A percentile compares a stretch with the other conserved stretches of the same genome.
Evolutionary conservation across 2,329 filamentous ascomycete species (phyloP).

Genomic region (Gnomoniopsis smithogilvyi): DNA sequence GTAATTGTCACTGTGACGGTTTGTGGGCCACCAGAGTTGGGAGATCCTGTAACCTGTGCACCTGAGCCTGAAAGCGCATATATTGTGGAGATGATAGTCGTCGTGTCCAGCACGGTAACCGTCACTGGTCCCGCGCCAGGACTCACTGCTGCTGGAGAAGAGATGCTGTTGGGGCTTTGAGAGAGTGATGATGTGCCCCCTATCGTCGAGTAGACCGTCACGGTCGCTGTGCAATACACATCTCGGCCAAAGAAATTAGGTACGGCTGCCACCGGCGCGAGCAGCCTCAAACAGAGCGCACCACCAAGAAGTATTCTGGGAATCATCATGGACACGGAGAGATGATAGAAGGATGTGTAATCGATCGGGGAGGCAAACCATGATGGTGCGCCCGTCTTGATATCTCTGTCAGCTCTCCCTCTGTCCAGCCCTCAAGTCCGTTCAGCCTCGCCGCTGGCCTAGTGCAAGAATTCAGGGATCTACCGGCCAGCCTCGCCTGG

Average conservation of each 20-base stretch:
- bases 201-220: neutral
- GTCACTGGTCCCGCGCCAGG: neutral
- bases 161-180: neutral
- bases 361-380: neutral
- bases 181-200: neutral
- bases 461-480: slow-evolving; percentile 5
- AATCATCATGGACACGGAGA: slow-evolving; percentile 1
- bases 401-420: slow-evolving; percentile 3
- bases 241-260: slow-evolving; percentile 7
- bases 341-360: neutral
- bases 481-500: slow-evolving; percentile 12
- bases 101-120: neutral
- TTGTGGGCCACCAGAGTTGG: neutral
- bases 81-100: slow-evolving; percentile 6
- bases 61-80: neutral
- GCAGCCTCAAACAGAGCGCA: neutral
- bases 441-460: slow-evolving; percentile 9
- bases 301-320: neutral
- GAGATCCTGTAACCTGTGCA: neutral
- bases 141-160: neutral
- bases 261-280: slow-evolving; percentile 2
- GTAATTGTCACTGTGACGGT: neutral
- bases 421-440: slow-evolving; percentile 4
- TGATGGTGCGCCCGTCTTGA: neutral
- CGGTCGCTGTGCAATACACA: neutral